Evolutionary conservation across 2,329 filamentous ascomycete genomes (phyloP).

Genomic region (Colletotrichum godetiae): DNA sequence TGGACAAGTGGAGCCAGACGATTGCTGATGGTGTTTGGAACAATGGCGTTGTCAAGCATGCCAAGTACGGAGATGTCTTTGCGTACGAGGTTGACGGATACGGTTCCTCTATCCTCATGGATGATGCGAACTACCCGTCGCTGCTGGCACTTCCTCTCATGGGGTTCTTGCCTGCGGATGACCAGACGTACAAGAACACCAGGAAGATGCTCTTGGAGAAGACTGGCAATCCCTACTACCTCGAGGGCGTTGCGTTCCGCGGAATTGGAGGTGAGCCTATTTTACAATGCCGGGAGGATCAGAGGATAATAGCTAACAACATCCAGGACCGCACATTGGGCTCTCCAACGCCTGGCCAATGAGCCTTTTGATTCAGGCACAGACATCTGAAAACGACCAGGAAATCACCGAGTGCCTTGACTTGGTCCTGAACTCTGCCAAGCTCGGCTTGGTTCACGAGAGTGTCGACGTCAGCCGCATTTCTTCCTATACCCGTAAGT

Average conservation of each 20-base stretch:
- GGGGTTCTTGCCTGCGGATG: constrained; percentile 74
- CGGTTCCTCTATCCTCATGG: constrained; percentile 85
- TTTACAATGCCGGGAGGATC: too few relatives aligned
- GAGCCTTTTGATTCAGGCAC: constrained; percentile 90
- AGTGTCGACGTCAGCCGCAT: constrained; percentile 83
- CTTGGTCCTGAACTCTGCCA: constrained; percentile 79
- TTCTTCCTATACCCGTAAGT: constrained; percentile 77
- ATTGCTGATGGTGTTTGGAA: constrained; percentile 86
- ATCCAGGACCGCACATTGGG: constrained; percentile 74
- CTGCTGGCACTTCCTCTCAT: constrained; percentile 82
- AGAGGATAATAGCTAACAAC: neutral
- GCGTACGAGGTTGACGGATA: constrained; percentile 92
- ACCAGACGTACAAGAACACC: constrained; percentile 88
- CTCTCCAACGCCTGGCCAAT: constrained; percentile 96
- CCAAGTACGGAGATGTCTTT: constrained; percentile 81
- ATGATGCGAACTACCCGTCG: constrained; percentile 89
- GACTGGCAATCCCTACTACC: constrained; percentile 87
- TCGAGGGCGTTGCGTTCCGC: constrained; percentile 79
- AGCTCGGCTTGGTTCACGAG: constrained; percentile 88
- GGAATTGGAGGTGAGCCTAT: constrained; percentile 82
- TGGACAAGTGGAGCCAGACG: constrained; percentile 68
- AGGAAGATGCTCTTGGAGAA: constrained; percentile 80
- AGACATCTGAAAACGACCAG: constrained; percentile 84
- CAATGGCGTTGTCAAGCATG: constrained; percentile 83
- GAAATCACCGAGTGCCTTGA: constrained; percentile 83